Conservation (phyloP, 2,329 filamentous ascomycete species). For the Botrytis fabae region DNA sequence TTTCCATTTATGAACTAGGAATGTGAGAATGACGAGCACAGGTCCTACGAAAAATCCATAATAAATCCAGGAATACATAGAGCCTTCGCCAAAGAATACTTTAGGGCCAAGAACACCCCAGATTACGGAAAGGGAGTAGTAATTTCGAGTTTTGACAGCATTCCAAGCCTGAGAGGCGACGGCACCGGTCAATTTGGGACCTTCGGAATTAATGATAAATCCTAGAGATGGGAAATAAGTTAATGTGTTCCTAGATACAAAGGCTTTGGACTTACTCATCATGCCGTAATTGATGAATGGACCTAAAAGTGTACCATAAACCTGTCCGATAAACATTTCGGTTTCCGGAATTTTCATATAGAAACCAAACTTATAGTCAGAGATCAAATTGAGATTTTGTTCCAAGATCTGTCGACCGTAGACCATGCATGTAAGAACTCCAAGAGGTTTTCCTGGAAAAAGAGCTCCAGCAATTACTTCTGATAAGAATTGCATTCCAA, state of each 20-base stretch:
- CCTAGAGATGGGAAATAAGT: background rate
- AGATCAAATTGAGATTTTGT: constrained; percentile 41
- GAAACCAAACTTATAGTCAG: constrained; percentile 44
- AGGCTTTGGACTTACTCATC: constrained; percentile 33
- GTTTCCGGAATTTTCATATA: constrained; percentile 45
- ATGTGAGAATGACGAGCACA: constrained; percentile 33
- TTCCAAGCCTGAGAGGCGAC: constrained; percentile 36
- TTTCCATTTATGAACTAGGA: constrained; percentile 35
- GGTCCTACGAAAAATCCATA: constrained; percentile 40
- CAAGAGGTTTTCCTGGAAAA: constrained; percentile 57
- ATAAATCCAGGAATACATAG: constrained; percentile 38
- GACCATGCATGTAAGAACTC: constrained; percentile 33
- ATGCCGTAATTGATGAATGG: constrained; percentile 41
- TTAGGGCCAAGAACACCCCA: constrained; percentile 44
- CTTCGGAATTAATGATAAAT: constrained; percentile 26
- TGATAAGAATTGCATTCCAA: constrained; percentile 49
- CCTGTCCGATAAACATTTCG: constrained; percentile 43
- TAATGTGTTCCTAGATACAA: too few relatives aligned
- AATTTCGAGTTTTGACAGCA: constrained; percentile 40
- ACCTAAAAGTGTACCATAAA: constrained; percentile 42
- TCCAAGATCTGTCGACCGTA: constrained; percentile 42
- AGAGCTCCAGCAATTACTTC: constrained; percentile 52
- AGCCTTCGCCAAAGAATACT: constrained; percentile 35
- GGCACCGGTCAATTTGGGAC: constrained; percentile 30
- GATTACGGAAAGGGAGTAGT: constrained; percentile 41